Base-by-base conservation (phyloP, 306 rosid species). In the Prunus salicina region DNA sequence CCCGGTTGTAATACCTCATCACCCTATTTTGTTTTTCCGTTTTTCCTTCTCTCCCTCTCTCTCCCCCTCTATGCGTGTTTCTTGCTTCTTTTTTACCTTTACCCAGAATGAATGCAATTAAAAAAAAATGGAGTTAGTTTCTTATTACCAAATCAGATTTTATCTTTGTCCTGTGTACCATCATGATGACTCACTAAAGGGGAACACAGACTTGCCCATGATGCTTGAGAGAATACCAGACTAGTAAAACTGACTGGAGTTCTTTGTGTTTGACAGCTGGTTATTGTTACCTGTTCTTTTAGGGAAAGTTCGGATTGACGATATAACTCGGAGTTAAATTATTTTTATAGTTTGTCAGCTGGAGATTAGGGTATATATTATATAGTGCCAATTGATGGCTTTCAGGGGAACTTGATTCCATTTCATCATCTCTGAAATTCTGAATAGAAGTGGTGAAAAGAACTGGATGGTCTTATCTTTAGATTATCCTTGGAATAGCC, bases 1-100 rank as follows among this genome's bases (percentile, higher is more conserved):
- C 97, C 8, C 87, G 97, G 82, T 76, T 92, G 82, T 92, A 76
- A 88, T 78, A 16, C 70, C 55, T 38, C 55, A 73, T 65, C 15
- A 49, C 49, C 62, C 70, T 52, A 49, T 71, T 74, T 75, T 58
- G 24, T 46, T 49, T 45, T 34, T 60, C 51, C 20, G n/a, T 3
- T 79, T 72, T 38, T 78, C 18, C 43, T 69, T 43, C 30, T 53
- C 28, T 20, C 73, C 61, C 57, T 52, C 28, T 78, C 79, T 38
- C 41, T 20, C 2, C 41, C 41, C 41, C 27, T 79, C 80, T 64
- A 28, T n/a, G 8, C 74, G 28, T 56, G 20, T 49, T 34, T 34
- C 72, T n/a, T 9, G 19, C 19, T 18, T 19, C 60, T 18, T 55
- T 55, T 60, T 22, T 25, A 58, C 8, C 30, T 12, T 73, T 24